Conservation (phyloP, 129 eudicot genomes). For the Centrapalus pauciflorus region DNA sequence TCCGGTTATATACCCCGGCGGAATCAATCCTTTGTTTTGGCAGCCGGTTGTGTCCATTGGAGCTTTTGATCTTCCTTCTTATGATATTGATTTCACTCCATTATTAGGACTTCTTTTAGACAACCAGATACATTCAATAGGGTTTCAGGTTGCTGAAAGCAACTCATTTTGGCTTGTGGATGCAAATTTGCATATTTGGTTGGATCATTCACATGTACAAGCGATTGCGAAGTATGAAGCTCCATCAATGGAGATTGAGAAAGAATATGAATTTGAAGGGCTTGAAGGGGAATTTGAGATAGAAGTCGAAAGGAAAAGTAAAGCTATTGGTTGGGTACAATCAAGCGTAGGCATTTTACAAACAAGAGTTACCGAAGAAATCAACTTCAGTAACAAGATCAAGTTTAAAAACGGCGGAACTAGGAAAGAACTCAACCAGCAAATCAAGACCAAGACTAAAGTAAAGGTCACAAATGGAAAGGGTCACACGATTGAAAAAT, state of each 20-base stretch:
- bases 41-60: constrained; percentile 51
- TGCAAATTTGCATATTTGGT: constrained; percentile 77
- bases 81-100: constrained; percentile 51
- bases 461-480: constrained; percentile 29
- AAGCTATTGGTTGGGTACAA: constrained; percentile 44
- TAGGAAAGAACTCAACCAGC: constrained; percentile 36
- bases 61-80: constrained; percentile 55
- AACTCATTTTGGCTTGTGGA: constrained; percentile 68
- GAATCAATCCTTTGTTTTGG: constrained; percentile 60
- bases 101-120: constrained; percentile 57
- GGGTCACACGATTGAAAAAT: constrained; percentile 19
- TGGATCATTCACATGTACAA: constrained; percentile 34
- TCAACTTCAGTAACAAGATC: constrained; percentile 44
- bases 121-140: constrained; percentile 41
- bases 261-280: constrained; percentile 4
- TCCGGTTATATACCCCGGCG: constrained; percentile 51
- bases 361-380: constrained; percentile 17
- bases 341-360: constrained; percentile 45
- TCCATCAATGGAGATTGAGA: constrained; percentile 23
- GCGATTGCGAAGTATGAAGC: constrained; percentile 25
- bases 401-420: constrained; percentile 35
- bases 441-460: constrained; percentile 35
- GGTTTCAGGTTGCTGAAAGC: constrained; percentile 44
- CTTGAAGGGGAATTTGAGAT: constrained; percentile 55
- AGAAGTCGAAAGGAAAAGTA: constrained; percentile 39